A percentile compares a stretch with the other conserved stretches of the same genome.
Evolutionary conservation across 1,284 basidiomycete genomes (phyloP).

Genomic region (Ceratobasidium theobromae): DNA sequence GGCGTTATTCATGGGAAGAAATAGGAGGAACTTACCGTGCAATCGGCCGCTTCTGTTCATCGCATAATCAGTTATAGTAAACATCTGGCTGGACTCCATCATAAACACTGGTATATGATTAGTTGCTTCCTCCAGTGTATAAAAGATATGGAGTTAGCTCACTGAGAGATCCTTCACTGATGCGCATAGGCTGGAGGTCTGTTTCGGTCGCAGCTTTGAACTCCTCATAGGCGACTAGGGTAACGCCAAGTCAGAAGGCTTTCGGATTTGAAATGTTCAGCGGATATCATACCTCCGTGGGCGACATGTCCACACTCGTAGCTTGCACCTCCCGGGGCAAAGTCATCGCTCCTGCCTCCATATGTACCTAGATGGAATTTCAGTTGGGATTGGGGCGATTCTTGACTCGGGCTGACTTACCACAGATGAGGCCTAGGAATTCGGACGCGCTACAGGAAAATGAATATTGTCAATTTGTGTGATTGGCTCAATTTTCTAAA

Average conservation of each 20-base stretch:
- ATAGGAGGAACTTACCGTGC: constrained; percentile 48
- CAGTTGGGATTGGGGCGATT: not conserved
- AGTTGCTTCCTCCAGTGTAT: not conserved
- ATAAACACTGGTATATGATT: constrained; percentile 53
- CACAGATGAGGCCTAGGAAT: constrained; percentile 63
- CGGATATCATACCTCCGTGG: constrained; percentile 16
- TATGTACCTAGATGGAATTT: constrained; percentile 42
- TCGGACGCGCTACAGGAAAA: constrained; percentile 43
- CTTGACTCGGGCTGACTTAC: constrained; percentile 41
- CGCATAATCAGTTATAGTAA: constrained; percentile 63
- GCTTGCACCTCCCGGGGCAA: constrained; percentile 59
- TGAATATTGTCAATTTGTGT: not conserved
- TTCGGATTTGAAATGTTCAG: not conserved
- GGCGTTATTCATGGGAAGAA: not conserved
- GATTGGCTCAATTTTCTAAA: constrained; percentile 32
- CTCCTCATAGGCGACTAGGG: constrained; percentile 54
- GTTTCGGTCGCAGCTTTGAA: constrained; percentile 56
- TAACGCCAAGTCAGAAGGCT: not conserved
- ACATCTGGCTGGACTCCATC: constrained; percentile 64
- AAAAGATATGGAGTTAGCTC: constrained; percentile 29
- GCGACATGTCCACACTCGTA: constrained; percentile 47
- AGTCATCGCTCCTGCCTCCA: constrained; percentile 61
- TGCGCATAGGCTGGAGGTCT: constrained; percentile 53
- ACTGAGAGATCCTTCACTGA: constrained; percentile 60
- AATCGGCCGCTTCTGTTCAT: constrained; percentile 59